Percentiles rank a stretch among this genome's conserved stretches.
These are phyloP conservation scores for Cercophora scortea DNA, from an alignment of 495 filamentous ascomycete genomes.

Conservation along the genomic window DNA sequence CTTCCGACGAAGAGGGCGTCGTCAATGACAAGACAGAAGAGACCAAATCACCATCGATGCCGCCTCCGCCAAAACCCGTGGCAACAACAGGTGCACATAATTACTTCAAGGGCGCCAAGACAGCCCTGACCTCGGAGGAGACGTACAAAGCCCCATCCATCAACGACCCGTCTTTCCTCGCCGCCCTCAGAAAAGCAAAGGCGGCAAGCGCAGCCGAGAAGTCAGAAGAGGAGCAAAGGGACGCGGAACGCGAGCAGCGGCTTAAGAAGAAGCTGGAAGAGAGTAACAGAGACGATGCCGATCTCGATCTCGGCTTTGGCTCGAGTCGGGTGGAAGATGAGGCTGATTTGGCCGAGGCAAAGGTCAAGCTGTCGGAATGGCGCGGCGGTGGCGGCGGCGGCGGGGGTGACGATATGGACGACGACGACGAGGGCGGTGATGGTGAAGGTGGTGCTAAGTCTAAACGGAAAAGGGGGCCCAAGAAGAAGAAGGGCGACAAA, in stretches of 20 bases:
- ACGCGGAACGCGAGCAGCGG: constrained; percentile 48
- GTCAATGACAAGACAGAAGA: constrained; percentile 7
- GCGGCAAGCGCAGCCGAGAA: constrained; percentile 50
- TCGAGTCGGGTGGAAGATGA: constrained; percentile 74
- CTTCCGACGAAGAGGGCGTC: constrained; percentile 19
- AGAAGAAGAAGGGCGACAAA: constrained; percentile 81
- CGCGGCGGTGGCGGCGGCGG: constrained; percentile 45
- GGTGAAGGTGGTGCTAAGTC: constrained; percentile 40
- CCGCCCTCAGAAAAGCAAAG: constrained; percentile 78
- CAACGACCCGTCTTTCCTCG: constrained; percentile 70
- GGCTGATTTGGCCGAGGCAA: constrained; percentile 52
- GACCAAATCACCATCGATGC: constrained; percentile 25
- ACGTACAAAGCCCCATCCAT: constrained; percentile 47
- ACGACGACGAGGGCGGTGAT: constrained; percentile 43
- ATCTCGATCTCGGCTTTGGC: constrained; percentile 93
- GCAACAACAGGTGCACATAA: constrained; percentile 31
- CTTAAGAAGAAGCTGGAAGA: constrained; percentile 68
- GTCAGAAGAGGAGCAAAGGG: constrained; percentile 36
- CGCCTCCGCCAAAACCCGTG: constrained; percentile 27
- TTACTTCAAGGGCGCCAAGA: constrained; percentile 54
- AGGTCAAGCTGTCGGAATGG: constrained; percentile 62
- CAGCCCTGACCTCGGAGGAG: constrained; percentile 29
- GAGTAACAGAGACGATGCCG: constrained; percentile 75
- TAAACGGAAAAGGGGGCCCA: constrained; percentile 72
- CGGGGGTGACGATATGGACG: constrained; percentile 25